These are phyloP conservation scores for Dothideomycetes sp. DNA, from an alignment of 2,329 filamentous ascomycete genomes.

Conservation along the genomic window DNA sequence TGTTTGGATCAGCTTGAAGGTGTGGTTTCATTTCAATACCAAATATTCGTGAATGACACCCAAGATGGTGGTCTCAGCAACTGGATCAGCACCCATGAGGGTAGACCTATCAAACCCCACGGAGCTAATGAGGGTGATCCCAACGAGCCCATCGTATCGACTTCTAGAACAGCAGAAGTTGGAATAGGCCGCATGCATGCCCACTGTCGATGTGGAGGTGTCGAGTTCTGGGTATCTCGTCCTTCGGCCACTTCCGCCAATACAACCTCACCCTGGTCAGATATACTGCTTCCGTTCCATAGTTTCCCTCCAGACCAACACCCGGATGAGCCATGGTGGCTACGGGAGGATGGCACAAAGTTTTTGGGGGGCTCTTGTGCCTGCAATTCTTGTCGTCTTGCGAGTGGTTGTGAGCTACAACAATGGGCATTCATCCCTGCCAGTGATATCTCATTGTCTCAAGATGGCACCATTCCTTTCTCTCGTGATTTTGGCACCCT, in stretches of 20 bases:
- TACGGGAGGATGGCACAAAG: slow-evolving; percentile 39
- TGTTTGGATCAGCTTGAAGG: slow-evolving; percentile 25
- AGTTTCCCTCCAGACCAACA: slow-evolving; percentile 20
- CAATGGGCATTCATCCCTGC: slow-evolving; percentile 57
- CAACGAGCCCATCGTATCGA: no score
- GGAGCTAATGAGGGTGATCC: no score
- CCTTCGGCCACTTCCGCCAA: slow-evolving; percentile 41
- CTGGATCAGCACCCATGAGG: slow-evolving; percentile 23
- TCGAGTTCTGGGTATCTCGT: slow-evolving; percentile 49
- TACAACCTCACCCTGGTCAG: slow-evolving; percentile 42
- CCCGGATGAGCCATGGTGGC: slow-evolving; percentile 47
- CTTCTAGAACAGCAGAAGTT: no score
- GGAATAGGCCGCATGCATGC: slow-evolving; percentile 31
- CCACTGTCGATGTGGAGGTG: slow-evolving; percentile 46
- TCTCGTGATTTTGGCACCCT: slow-evolving; percentile 33
- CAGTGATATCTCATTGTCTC: slow-evolving; percentile 44
- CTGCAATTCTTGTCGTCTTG: slow-evolving; percentile 53
- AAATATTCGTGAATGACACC: slow-evolving; percentile 28
- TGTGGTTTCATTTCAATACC: slow-evolving; percentile 23
- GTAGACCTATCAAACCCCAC: slow-evolving; percentile 18
- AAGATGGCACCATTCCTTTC: slow-evolving; percentile 28
- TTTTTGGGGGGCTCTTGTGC: slow-evolving; percentile 54
- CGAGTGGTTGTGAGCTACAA: slow-evolving; percentile 54
- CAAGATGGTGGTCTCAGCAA: slow-evolving; percentile 30
- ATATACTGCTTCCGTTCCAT: slow-evolving; percentile 44